Evolutionary conservation across 2,329 filamentous ascomycete genomes (phyloP), one percentile per base, ranked within the genome.

Genomic region (Botrytis pseudocinerea): DNA sequence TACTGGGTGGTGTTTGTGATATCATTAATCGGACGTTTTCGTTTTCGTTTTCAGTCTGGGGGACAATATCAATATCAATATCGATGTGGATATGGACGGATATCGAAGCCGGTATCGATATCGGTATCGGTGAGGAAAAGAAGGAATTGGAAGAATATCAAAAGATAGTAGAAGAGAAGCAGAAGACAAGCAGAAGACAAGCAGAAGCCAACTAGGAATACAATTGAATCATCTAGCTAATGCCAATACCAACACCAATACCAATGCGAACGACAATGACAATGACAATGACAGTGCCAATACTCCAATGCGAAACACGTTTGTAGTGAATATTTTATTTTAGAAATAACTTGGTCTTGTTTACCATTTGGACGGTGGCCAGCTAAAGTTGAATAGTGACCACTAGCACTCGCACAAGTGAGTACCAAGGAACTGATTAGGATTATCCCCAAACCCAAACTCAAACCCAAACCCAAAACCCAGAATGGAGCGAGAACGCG

Each of bases 261-360:
- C 3, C 35, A n/a, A 38, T 51, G 48, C 48, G n/a, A 61, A 61
- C 3, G 25, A 12, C 22, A 62, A 20, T 42, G 25, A 8, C 35
- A n/a, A 60, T 60, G 57, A 32, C n/a, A 25, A 25, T 63, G 40
- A 0, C 40, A 28, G 28, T 63, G 25, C 48, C 48, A 59, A 32
- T 59, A 25, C 22, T 8, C 8, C n/a, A 40, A 25, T 62, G 8
- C 25, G 6, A 44, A 42, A 62, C 60, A n/a, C 22, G 3, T n/a
- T 35, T 35, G 35, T 35, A 25, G 38, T 62, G 60, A 62, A 62
- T 62, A 22, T 28, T 62, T 62, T n/a, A 63, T 44, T 44, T 63
- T 28, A 38, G 14, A 42, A n/a, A n/a, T n/a, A 62, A 42, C 60
- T n/a, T 66, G 44, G 20, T 18, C 63, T 28, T n/a, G 46, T 54